Evolutionary conservation across 305 asterid species (phyloP), one percentile per base, ranked within the genome.

Genomic region (Solanum aculeatissimum): DNA sequence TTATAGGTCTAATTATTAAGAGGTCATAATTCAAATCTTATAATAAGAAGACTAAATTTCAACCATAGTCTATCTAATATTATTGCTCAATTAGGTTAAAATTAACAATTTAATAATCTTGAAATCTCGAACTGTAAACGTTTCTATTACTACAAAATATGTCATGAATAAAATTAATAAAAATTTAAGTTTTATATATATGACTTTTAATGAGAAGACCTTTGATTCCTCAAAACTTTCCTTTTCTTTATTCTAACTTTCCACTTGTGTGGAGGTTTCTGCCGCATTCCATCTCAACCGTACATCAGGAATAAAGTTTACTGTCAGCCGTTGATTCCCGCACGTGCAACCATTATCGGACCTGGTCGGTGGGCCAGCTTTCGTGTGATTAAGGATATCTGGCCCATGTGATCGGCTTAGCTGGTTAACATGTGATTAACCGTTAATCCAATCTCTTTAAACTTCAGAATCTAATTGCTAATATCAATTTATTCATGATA

Each of bases 351-450:
- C 79, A 84, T 89, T 83, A 54, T 27, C 23, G 49, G 84, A 55
- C 42, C 69, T 86, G 85, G 47, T 42, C 13, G 25, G 62, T 75
- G 60, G 81, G 62, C 62, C 25, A 75, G 62, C 43, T 75, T 75
- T 75, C 18, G 45, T 49, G 8, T 23, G 32, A n/a, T 54, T 60
- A 49, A 66, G 60, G 58, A 87, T 84, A 86, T 84, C 89, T 85
- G 91, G 91, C 89, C 88, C 94, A 92, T 89, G 96, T 90, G 92
- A 86, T 82, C 3, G 7, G 72, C 88, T 84, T 85, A 89, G 90
- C 91, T 90, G 93, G 86, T 84, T 51, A 38, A 89, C 92, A 90
- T 91, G 94, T 91, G 90, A 85, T 86, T 83, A 84, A 87, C 89
- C 25, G 86, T 84, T 86, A 83, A 86, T 49, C 71, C 51, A 65